phyloP scores from a whole-genome alignment of 768 basidiomycete genomes.

The Mycena metata region DNA sequence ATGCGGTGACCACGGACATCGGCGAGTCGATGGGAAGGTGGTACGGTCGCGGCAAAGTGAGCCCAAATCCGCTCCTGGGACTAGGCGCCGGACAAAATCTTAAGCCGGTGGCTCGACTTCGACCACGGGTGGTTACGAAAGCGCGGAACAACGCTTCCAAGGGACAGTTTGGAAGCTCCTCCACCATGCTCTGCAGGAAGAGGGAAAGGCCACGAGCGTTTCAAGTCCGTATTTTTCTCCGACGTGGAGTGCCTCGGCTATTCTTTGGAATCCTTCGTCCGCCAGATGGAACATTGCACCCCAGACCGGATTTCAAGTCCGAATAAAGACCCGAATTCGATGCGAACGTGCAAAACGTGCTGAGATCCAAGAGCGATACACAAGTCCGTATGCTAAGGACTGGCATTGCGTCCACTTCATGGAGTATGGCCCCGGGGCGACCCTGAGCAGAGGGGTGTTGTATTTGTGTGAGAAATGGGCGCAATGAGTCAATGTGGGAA shows the following conservation, averaged over 20 bases:
- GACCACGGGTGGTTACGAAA: conserved; percentile 2
- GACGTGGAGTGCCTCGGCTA: neutral
- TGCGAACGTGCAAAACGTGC: neutral
- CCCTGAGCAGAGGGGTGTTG: neutral
- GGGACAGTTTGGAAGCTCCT: neutral
- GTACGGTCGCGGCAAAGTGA: neutral
- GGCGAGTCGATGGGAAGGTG: neutral
- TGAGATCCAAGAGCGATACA: neutral
- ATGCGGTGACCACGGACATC: neutral
- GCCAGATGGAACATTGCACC: neutral
- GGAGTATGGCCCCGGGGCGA: neutral
- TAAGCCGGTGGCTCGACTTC: conserved; percentile 1
- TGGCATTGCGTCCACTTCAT: neutral
- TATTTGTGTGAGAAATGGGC: conserved; percentile 18
- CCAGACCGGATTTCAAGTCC: neutral
- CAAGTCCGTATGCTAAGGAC: neutral
- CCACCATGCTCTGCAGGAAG: neutral
- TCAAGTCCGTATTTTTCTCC: neutral
- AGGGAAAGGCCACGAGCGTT: neutral
- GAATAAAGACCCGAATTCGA: neutral
- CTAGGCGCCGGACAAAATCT: conserved; percentile 10
- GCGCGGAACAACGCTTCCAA: neutral
- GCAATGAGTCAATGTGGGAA: neutral
- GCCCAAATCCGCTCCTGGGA: neutral
- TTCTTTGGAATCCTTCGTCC: neutral